Base-by-base conservation (phyloP, 441 rosid species). In the Populus hybrid region DNA sequence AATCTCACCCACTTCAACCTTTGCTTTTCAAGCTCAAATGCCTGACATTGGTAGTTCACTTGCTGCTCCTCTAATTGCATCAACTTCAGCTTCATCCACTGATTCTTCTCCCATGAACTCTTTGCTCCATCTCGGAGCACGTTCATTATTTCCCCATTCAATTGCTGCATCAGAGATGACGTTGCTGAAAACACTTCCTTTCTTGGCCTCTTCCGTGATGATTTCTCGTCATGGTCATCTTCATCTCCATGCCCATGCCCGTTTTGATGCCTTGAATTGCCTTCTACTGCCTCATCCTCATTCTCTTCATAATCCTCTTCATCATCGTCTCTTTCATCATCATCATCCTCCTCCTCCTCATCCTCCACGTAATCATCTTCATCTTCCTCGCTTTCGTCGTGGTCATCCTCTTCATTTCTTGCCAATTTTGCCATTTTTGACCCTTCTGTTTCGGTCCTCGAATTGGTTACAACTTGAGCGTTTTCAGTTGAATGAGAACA, bases 1-100 rank as follows among this genome's bases (percentile, higher is more conserved):
- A 92, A 96, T 74, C 87, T 94, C 80, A 93, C 82, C 99, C 99
- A 96, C 79, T 96, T 94, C 66, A 94, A 71, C 84, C 96, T 88
- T 81, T 90, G 97, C 85, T 91, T 96, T 86, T 96, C 99, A 10
- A 96, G 89, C 84, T 93, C 93, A 23, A 81, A 88, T 2, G 92
- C 93, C 77, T 91, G 84, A 77, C 73, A 80, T 78, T 87, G 91
- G 73, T 88, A 90, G 78, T 81, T 87, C 45, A 94, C 83, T 78
- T 85, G 89, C 82, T 86, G 88, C 82, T 94, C 94, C 74, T 96
- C 97, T 20, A 94, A 23, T 81, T 90, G 90, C 83, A 90, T n/a
- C 56, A 86, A 21, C 78, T 82, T 94, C 76, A 75, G 69, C 83
- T 69, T 93, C 84, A 93, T 75, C 95, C 95, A 94, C 21, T 95